A percentile compares a stretch with the other conserved stretches of the same genome.
These are phyloP conservation scores for Chrysosphaeria jannelii DNA, from an alignment of 2,329 filamentous ascomycete genomes.

Conservation along the genomic window DNA sequence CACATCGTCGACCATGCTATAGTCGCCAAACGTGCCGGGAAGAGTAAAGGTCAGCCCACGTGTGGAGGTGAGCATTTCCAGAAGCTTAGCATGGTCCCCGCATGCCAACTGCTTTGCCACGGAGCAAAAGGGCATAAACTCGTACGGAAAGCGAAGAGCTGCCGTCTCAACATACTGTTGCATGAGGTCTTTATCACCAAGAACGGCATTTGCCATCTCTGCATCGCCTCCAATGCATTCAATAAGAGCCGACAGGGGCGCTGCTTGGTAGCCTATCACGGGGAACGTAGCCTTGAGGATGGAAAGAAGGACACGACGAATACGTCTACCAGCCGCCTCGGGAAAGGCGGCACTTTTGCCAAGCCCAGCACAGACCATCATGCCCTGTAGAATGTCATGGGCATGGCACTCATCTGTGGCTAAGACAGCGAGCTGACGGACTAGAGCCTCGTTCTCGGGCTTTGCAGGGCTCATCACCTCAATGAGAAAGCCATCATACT, in stretches of 20 bases:
- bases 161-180: slow-evolving; percentile 33
- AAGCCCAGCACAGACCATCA: slow-evolving; percentile 17
- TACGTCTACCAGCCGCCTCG: slow-evolving; percentile 25
- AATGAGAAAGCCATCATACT: slow-evolving; percentile 26
- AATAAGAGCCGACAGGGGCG: slow-evolving; percentile 35
- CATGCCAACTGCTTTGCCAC: slow-evolving; percentile 16
- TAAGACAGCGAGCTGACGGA: slow-evolving; percentile 18
- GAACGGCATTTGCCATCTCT: slow-evolving; percentile 11
- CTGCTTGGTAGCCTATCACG: slow-evolving; percentile 40
- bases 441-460: slow-evolving; percentile 17
- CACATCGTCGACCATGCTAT: slow-evolving; percentile 53
- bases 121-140: slow-evolving; percentile 48
- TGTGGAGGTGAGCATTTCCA: slow-evolving; percentile 37
- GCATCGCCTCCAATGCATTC: slow-evolving; percentile 27
- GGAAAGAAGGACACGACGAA: slow-evolving; percentile 35
- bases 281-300: slow-evolving; percentile 36
- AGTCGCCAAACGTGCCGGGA: slow-evolving; percentile 40
- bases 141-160: slow-evolving; percentile 55
- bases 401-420: slow-evolving; percentile 20
- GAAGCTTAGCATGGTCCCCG: slow-evolving; percentile 12
- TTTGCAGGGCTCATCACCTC: slow-evolving; percentile 13
- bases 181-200: slow-evolving; percentile 25
- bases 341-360: slow-evolving; percentile 17
- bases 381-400: slow-evolving; percentile 20
- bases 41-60: slow-evolving; percentile 49